Base-by-base conservation (phyloP, 108 stramenopile genomes). In the Stephanodiscus minutulus region DNA sequence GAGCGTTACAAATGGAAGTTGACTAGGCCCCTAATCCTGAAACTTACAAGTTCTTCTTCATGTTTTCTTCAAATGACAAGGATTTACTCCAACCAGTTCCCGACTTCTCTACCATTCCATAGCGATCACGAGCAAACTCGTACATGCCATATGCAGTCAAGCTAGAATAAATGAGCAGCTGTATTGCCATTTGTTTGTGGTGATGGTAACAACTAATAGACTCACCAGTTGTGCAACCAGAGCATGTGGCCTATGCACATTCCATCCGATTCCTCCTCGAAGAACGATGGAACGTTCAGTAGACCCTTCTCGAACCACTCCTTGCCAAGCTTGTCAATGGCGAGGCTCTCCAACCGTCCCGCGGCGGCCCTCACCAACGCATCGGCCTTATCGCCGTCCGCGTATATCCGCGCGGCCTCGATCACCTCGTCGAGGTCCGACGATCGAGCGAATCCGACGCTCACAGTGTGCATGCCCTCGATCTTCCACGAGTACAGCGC, bases 391-490 rank as follows among this genome's bases (percentile, higher is more conserved):
- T 76, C 76, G 39, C 48, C 63, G 17, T 74, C 78, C 2, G 53
- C 25, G 44, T 71, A 76, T 57, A 88, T 46, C 13, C 59, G 73
- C 7, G 89, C 90, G 10, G 92, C 90, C 36, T 85, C 63, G 61
- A 91, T 73, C 21, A 72, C 80, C 72, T 93, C 92, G 61, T 93
- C 90, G 46, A 93, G 74, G 73, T 91, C 92, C 15, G 86, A 88
- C 21, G 82, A 60, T 29, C 87, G 79, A 1, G 86, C 83, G 48
- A 89, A 89, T 2, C 92, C 92, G 25, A 91, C 85, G 52, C 56
- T 68, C 18, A 69, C 61, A 5, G 85, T 89, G 53, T 87, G 83
- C 55, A 79, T 62, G 50, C 76, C 72, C 35, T 59, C 49, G 7
- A 61, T 49, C 61, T 85, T 74, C 89, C 83, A 90, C 15, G 66